These are phyloP conservation scores for Alternaria postmessia DNA, from an alignment of 2,329 filamentous ascomycete species.

Conservation along the genomic window DNA sequence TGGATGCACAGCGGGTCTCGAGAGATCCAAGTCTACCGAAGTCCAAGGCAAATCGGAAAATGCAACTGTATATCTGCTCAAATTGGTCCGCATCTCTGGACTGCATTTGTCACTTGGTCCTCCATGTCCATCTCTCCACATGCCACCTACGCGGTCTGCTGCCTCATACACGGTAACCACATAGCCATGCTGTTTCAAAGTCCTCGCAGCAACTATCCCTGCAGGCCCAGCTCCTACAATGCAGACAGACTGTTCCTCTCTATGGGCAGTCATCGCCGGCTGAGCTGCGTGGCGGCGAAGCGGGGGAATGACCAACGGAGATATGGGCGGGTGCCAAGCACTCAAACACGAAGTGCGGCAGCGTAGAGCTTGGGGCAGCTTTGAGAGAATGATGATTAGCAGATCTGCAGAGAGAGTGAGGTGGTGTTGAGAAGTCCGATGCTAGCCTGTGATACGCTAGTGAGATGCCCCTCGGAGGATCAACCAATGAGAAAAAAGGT, in stretches of 20 bases:
- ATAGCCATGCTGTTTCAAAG: constrained; percentile 67
- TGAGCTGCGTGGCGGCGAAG: neutral
- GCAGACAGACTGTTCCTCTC: constrained; percentile 46
- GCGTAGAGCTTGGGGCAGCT: neutral
- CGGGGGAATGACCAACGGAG: neutral
- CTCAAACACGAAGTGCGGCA: neutral
- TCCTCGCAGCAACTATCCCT: constrained; percentile 65
- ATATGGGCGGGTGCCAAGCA: neutral
- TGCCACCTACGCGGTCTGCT: constrained; percentile 71
- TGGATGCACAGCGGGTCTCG: constrained; percentile 13
- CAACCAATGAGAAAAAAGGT: constrained; percentile 15
- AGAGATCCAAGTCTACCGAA: constrained; percentile 51
- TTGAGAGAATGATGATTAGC: neutral
- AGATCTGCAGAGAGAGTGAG: constrained; percentile 1
- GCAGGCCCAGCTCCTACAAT: constrained; percentile 57
- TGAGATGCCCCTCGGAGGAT: constrained; percentile 20
- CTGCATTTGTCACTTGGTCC: constrained; percentile 69
- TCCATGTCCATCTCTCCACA: constrained; percentile 69
- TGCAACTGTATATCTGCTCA: constrained; percentile 76
- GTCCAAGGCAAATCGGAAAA: constrained; percentile 74
- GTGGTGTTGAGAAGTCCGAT: constrained; percentile 1
- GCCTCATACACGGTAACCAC: constrained; percentile 79
- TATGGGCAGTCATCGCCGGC: neutral
- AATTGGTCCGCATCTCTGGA: constrained; percentile 68
- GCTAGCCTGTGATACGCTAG: constrained; percentile 23